Conservation (phyloP, 2,329 filamentous ascomycete species). For the Chalaropsis thielavioides region DNA sequence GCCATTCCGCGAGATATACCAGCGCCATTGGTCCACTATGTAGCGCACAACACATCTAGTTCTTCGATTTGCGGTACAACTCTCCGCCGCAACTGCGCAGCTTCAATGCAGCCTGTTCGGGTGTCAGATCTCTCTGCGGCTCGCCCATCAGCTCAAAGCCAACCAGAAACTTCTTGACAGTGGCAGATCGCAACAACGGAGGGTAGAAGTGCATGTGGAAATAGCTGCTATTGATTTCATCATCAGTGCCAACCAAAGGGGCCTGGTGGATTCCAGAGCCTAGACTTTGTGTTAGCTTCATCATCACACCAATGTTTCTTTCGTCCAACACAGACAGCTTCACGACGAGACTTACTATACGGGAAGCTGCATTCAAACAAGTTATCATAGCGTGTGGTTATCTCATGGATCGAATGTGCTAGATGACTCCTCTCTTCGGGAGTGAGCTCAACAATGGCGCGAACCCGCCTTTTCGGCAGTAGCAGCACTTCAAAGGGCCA, state of each 20-base stretch:
- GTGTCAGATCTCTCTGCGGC: conserved; percentile 95
- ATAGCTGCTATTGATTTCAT: conserved; percentile 77
- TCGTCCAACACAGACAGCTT: not conserved
- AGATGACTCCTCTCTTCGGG: conserved; percentile 56
- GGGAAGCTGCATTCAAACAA: conserved; percentile 93
- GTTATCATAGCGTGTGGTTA: conserved; percentile 88
- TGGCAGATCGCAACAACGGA: conserved; percentile 78
- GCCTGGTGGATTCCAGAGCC: conserved; percentile 93
- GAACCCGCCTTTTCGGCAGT: conserved; percentile 68
- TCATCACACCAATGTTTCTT: not conserved
- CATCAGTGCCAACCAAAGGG: conserved; percentile 63
- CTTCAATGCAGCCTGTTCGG: conserved; percentile 76
- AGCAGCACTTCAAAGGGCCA: conserved; percentile 97
- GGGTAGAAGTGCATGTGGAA: conserved; percentile 98
- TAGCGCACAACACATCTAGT: not conserved
- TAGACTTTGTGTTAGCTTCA: conserved; percentile 24
- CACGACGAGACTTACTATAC: conserved; percentile 49
- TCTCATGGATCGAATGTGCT: conserved; percentile 73
- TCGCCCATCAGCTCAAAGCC: conserved; percentile 95
- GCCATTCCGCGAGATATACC: no score
- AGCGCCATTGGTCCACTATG: not conserved
- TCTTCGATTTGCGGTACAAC: conserved; percentile 54
- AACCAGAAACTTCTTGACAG: conserved; percentile 89
- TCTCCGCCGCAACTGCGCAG: conserved; percentile 64
- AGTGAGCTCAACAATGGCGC: conserved; percentile 69